Evolutionary conservation across 352 stramenopile genomes (phyloP).

Genomic region (Aphanomyces cochlioides): DNA sequence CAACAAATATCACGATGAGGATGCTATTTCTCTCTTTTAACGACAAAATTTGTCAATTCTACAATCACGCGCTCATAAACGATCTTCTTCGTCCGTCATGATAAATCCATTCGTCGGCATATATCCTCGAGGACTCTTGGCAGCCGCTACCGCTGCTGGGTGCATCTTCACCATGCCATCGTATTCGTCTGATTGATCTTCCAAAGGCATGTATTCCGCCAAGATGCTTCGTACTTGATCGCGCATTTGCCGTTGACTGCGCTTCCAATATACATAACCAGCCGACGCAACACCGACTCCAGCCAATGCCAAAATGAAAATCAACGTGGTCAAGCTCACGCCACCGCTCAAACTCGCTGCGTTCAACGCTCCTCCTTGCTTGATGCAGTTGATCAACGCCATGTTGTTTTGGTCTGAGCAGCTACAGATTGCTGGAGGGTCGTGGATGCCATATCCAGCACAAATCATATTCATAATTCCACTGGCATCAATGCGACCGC

Average conservation of each 20-base stretch:
- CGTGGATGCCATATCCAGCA: slow-evolving; percentile 70
- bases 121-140: slow-evolving; percentile 80
- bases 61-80: no score
- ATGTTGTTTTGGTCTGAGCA: slow-evolving; percentile 66
- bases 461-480: slow-evolving; percentile 86
- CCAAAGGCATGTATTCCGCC: slow-evolving; percentile 95
- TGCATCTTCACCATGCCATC: slow-evolving; percentile 66
- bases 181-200: slow-evolving; percentile 74
- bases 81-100: slow-evolving; percentile 62
- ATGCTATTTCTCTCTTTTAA: no score
- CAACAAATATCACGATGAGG: no score
- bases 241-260: slow-evolving; percentile 91
- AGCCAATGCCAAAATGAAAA: slow-evolving; percentile 82
- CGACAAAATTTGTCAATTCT: no score
- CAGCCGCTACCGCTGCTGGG: slow-evolving; percentile 57
- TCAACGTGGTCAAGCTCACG: slow-evolving; percentile 79
- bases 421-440: slow-evolving; percentile 72
- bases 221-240: slow-evolving; percentile 94
- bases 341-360: slow-evolving; percentile 51
- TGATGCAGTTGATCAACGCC: slow-evolving; percentile 62
- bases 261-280: slow-evolving; percentile 88
- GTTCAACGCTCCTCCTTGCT: slow-evolving; percentile 64
- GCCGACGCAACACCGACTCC: slow-evolving; percentile 63
- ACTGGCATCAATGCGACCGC: slow-evolving; percentile 85
- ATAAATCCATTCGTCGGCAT: slow-evolving; percentile 83